Evolutionary conservation across 2,329 filamentous ascomycete species (phyloP).

Genomic region (Acrocalymma vagum): DNA sequence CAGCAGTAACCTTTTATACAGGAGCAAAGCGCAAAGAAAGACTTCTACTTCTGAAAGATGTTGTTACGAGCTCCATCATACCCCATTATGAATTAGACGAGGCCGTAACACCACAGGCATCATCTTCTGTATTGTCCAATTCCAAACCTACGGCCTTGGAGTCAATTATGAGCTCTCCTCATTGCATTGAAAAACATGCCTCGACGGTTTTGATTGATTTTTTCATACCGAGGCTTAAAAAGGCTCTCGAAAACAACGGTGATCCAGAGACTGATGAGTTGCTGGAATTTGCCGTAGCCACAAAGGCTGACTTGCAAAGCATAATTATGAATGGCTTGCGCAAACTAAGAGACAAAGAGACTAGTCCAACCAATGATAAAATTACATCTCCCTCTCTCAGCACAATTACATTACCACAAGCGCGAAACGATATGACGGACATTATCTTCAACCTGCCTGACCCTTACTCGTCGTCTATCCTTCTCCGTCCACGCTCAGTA

Average conservation of each 20-base stretch:
- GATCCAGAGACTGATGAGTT: constrained; percentile 8
- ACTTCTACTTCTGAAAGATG: constrained; percentile 5
- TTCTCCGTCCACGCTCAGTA: too few species aligned
- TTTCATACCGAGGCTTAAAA: constrained; percentile 5
- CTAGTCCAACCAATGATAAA: too few species aligned
- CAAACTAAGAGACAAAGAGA: constrained; percentile 8
- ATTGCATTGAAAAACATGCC: neutral
- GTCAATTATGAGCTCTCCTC: neutral
- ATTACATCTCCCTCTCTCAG: too few species aligned
- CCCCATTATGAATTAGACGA: neutral
- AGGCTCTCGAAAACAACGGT: constrained; percentile 3
- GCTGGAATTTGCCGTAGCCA: constrained; percentile 9
- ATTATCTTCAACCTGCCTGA: too few species aligned
- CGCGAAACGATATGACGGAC: too few species aligned
- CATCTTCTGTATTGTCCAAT: too few species aligned
- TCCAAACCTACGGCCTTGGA: too few species aligned
- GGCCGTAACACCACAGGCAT: neutral
- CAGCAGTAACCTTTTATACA: neutral
- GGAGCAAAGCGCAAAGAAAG: constrained; percentile 19
- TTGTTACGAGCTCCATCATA: neutral
- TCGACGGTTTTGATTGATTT: neutral
- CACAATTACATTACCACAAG: too few species aligned
- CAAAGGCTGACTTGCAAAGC: constrained; percentile 9
- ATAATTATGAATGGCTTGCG: constrained; percentile 16
- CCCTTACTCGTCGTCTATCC: too few species aligned